Evolutionary conservation across 2,329 filamentous ascomycete genomes (phyloP).

Genomic region (Zalaria obscura): DNA sequence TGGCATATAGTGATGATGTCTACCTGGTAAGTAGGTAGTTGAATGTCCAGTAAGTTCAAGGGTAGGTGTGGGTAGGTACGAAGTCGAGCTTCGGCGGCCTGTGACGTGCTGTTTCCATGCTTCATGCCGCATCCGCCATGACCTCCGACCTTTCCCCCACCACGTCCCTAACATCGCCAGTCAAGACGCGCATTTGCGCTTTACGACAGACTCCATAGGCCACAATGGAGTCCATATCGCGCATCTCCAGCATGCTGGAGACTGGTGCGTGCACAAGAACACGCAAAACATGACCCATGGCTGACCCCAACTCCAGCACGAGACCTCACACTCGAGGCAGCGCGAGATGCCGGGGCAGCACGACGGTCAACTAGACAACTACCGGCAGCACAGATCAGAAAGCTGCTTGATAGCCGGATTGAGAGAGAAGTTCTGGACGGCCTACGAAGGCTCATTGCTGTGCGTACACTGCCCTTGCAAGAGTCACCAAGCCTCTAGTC

Average conservation of each 20-base stretch:
- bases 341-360: slow-evolving; percentile 61
- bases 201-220: background rate
- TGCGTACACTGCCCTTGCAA: slow-evolving; percentile 28
- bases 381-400: slow-evolving; percentile 78
- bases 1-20: too few relatives aligned
- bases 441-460: slow-evolving; percentile 72
- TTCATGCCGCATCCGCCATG: too few relatives aligned
- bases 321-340: slow-evolving; percentile 94
- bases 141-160: too few relatives aligned
- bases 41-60: too few relatives aligned
- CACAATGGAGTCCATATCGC: slow-evolving; percentile 85
- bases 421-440: slow-evolving; percentile 90
- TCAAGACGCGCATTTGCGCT: background rate
- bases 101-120: too few relatives aligned
- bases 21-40: too few relatives aligned
- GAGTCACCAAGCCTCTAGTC: too few relatives aligned
- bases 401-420: slow-evolving; percentile 82
- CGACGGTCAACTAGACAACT: slow-evolving; percentile 48
- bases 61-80: too few relatives aligned
- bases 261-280: slow-evolving; percentile 48
- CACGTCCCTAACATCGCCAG: background rate
- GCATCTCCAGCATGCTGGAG: slow-evolving; percentile 88
- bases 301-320: slow-evolving; percentile 46
- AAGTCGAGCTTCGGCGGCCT: too few relatives aligned
- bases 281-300: too few relatives aligned